Percentiles rank a stretch among this genome's conserved stretches.
Conservation (phyloP, 176 grass and related monocot genomes). For the Phyllostachys edulis region DNA sequence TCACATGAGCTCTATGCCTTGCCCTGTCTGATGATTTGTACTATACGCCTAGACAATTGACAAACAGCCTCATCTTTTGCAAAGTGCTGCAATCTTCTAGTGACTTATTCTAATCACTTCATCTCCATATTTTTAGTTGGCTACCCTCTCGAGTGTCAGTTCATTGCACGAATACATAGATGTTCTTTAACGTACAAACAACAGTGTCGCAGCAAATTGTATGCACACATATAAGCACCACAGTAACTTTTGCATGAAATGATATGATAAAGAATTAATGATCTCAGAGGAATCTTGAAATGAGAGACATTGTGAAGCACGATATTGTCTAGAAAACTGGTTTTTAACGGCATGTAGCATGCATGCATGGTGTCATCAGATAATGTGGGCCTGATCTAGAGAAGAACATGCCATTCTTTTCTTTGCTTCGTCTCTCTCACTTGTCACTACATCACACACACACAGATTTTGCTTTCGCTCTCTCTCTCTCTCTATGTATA, state of each 20-base stretch:
- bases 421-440: conserved; percentile 17
- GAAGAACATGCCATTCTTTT: conserved; percentile 54
- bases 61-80: conserved; percentile 51
- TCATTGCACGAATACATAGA: conserved; percentile 47
- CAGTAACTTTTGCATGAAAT: conserved; percentile 45
- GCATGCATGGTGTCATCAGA: conserved; percentile 30
- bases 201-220: conserved; percentile 19
- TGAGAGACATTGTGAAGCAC: conserved; percentile 34
- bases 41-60: conserved; percentile 20
- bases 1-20: conserved; percentile 51
- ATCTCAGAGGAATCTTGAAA: conserved; percentile 49
- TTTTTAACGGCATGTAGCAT: conserved; percentile 54
- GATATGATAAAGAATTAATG: conserved; percentile 44
- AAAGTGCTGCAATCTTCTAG: conserved; percentile 33
- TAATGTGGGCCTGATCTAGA: conserved; percentile 52
- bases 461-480: no score
- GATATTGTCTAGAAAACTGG: conserved; percentile 52
- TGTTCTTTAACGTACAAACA: conserved; percentile 38
- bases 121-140: conserved; percentile 10
- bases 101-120: conserved; percentile 37
- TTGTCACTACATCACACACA: conserved; percentile 18
- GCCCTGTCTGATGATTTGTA: conserved; percentile 17
- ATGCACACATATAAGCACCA: conserved; percentile 16
- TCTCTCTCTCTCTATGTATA: no score
- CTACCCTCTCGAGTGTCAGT: conserved; percentile 29